Percentiles rank a stretch among this genome's conserved stretches.
These are phyloP conservation scores for Trichocladium uniseriatum DNA, from an alignment of 495 filamentous ascomycete genomes.

Conservation along the genomic window DNA sequence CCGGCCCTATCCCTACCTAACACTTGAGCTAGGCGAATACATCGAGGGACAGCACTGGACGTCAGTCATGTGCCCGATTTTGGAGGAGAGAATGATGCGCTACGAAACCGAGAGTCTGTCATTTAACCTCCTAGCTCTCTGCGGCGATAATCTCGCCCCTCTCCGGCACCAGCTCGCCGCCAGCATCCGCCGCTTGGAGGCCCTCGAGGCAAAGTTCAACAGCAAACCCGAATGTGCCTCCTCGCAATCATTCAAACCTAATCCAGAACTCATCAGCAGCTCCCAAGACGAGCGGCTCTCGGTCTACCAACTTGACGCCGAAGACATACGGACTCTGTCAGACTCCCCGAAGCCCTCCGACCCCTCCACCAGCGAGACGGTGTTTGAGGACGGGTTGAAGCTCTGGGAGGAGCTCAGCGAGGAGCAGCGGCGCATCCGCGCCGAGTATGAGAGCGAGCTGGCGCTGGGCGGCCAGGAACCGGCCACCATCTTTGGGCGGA, in stretches of 20 bases:
- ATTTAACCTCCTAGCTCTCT: constrained; percentile 41
- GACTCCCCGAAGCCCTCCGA: neutral
- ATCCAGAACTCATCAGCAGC: neutral
- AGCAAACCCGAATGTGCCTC: constrained; percentile 1
- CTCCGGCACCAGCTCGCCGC: constrained; percentile 25
- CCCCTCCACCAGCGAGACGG: no score
- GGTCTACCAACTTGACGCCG: constrained; percentile 16
- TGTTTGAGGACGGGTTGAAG: constrained; percentile 3
- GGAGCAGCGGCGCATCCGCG: constrained; percentile 21
- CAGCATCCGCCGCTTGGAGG: constrained; percentile 23
- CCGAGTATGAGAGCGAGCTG: constrained; percentile 19
- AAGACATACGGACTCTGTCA: constrained; percentile 9
- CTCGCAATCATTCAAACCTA: neutral
- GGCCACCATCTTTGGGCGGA: constrained; percentile 24
- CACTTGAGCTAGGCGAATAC: constrained; percentile 15
- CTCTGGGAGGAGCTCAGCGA: constrained; percentile 11
- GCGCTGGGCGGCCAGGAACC: constrained; percentile 3
- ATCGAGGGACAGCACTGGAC: constrained; percentile 30
- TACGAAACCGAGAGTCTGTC: constrained; percentile 29
- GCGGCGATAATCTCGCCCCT: constrained; percentile 28
- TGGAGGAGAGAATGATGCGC: constrained; percentile 33
- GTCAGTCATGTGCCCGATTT: constrained; percentile 26
- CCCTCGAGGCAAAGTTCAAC: constrained; percentile 21
- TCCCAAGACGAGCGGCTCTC: constrained; percentile 14
- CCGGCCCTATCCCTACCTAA: neutral